A percentile compares a stretch with the other conserved stretches of the same genome.
phyloP scores from a whole-genome alignment of 179 eudicot species.

The Silene noctiflora region DNA sequence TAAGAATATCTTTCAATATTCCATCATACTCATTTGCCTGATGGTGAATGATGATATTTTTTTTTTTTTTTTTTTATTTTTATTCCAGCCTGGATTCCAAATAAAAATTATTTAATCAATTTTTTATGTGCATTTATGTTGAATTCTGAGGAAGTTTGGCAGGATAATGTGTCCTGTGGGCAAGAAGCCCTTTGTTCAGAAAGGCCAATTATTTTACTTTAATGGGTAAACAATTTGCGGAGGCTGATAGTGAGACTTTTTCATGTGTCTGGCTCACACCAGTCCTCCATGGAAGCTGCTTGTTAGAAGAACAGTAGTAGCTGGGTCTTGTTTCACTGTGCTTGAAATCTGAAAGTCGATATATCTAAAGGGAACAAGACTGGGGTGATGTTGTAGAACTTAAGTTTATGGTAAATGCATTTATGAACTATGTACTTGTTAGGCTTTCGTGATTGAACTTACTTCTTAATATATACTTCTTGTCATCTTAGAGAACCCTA shows the following conservation, averaged over 20 bases:
- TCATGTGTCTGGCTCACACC: not conserved
- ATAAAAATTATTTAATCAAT: not conserved
- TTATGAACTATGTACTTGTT: not conserved
- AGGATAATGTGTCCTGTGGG: not conserved
- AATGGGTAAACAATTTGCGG: not conserved
- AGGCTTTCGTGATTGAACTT: not conserved
- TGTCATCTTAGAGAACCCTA: not conserved
- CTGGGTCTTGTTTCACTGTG: not conserved
- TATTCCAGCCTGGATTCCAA: too few species aligned
- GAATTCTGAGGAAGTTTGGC: not conserved
- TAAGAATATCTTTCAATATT: not conserved
- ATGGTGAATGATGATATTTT: not conserved
- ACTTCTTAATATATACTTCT: not conserved
- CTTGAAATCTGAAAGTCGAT: not conserved
- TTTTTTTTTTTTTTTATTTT: too few species aligned
- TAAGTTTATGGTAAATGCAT: not conserved
- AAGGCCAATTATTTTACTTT: too few species aligned
- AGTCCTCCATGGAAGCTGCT: not conserved
- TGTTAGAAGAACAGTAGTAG: conserved; percentile 5
- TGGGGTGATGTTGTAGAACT: not conserved
- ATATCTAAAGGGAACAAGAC: not conserved
- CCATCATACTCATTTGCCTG: not conserved
- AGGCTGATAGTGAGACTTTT: not conserved
- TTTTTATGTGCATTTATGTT: not conserved
- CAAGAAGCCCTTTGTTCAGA: not conserved